Conservation (phyloP, 768 basidiomycete genomes). For the Cubamyces sp. region DNA sequence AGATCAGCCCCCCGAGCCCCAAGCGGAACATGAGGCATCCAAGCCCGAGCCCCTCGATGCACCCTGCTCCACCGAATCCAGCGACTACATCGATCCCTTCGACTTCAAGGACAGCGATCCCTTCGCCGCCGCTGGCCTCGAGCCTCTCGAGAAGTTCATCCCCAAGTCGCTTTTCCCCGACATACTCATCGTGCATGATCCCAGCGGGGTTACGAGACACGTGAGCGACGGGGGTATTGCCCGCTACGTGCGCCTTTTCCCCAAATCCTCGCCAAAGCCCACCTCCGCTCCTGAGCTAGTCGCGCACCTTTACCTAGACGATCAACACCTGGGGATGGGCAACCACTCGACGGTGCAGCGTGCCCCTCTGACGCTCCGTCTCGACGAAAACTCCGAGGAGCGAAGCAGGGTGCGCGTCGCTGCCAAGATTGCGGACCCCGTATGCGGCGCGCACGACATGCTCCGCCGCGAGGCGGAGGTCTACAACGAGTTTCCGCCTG, state of each 20-base stretch:
- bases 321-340: slow-evolving; percentile 43
- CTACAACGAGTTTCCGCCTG: slow-evolving; percentile 47
- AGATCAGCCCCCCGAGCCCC: too few species aligned
- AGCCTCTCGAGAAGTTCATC: slow-evolving; percentile 23
- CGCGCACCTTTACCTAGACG: slow-evolving; percentile 53
- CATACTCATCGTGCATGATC: slow-evolving; percentile 26
- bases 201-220: not conserved
- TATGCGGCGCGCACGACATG: slow-evolving; percentile 10
- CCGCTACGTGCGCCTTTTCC: slow-evolving; percentile 17
- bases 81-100: too few species aligned
- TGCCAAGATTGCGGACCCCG: slow-evolving; percentile 22
- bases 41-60: too few species aligned
- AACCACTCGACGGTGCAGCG: slow-evolving; percentile 54
- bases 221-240: not conserved
- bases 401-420: slow-evolving; percentile 25
- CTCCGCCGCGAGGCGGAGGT: slow-evolving; percentile 42
- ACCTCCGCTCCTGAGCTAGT: not conserved
- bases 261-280: not conserved
- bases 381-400: slow-evolving; percentile 11
- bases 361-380: slow-evolving; percentile 53
- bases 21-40: too few species aligned
- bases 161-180: slow-evolving; percentile 23
- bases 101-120: too few species aligned
- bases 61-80: too few species aligned
- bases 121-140: not conserved